Percentiles rank a stretch among this genome's conserved stretches.
Conservation (phyloP, 176 grass and related monocot genomes). For the Poa annua region DNA sequence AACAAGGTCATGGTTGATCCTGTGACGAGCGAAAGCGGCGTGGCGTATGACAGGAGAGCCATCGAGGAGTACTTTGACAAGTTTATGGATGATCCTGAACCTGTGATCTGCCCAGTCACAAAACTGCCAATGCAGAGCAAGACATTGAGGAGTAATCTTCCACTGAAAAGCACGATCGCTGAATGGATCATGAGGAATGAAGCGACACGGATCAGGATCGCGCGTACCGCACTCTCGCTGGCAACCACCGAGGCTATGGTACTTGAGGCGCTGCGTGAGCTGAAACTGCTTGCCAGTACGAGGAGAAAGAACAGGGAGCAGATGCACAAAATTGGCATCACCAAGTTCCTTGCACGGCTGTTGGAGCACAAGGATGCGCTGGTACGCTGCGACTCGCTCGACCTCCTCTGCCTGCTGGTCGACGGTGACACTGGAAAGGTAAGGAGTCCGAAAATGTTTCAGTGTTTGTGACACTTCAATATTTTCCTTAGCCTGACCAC, state of each 20-base stretch:
- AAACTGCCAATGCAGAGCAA: constrained; percentile 63
- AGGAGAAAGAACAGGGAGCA: constrained; percentile 69
- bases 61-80: constrained; percentile 73
- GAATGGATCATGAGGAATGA: constrained; percentile 90
- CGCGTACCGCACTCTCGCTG: constrained; percentile 57
- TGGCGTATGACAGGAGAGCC: constrained; percentile 82
- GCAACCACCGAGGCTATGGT: constrained; percentile 64
- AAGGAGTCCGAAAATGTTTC: constrained; percentile 18
- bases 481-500: not conserved
- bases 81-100: constrained; percentile 54
- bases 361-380: constrained; percentile 63
- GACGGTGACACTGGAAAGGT: constrained; percentile 92
- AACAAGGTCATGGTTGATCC: constrained; percentile 93
- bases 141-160: constrained; percentile 61
- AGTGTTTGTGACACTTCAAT: not conserved
- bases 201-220: constrained; percentile 58
- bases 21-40: constrained; percentile 75
- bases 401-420: constrained; percentile 66
- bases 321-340: constrained; percentile 82
- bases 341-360: constrained; percentile 67
- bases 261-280: constrained; percentile 75
- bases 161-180: constrained; percentile 69
- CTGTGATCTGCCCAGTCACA: constrained; percentile 74
- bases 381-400: constrained; percentile 61
- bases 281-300: constrained; percentile 53